A percentile compares a stretch with the other conserved stretches of the same genome.
phyloP scores from a whole-genome alignment of 768 basidiomycete genomes.

The Suillus decipiens region DNA sequence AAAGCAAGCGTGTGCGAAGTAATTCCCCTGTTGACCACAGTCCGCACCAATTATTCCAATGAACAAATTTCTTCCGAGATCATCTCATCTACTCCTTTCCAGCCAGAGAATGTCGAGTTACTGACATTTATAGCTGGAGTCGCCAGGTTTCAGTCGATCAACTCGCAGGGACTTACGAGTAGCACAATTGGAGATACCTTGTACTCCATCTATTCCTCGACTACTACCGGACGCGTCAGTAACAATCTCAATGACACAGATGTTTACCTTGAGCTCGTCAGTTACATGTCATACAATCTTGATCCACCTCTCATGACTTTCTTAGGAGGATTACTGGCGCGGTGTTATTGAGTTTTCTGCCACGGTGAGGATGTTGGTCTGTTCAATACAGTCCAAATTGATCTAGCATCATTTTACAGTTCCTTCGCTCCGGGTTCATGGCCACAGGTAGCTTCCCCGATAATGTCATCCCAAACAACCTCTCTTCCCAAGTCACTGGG shows the following conservation, averaged over 20 bases:
- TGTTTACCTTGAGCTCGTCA: neutral
- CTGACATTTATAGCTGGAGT: constrained; percentile 17
- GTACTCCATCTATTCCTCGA: constrained; percentile 5
- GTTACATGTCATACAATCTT: neutral
- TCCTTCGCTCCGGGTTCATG: constrained; percentile 12
- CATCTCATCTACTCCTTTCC: neutral
- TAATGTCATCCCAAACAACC: neutral
- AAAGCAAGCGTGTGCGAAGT: constrained; percentile 11
- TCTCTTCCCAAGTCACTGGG: neutral
- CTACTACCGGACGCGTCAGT: neutral
- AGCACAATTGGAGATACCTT: neutral
- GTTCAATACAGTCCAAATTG: neutral
- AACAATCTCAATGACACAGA: neutral
- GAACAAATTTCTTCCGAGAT: neutral
- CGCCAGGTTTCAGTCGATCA: neutral
- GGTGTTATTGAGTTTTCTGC: constrained; percentile 13
- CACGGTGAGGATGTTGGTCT: neutral
- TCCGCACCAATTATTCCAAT: constrained; percentile 1
- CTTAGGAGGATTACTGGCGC: constrained; percentile 6
- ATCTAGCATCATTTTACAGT: neutral
- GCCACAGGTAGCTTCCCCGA: constrained; percentile 3
- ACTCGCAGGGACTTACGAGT: neutral
- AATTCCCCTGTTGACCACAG: neutral
- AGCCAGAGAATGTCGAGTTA: constrained; percentile 10
- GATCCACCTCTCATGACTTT: neutral